Conservation (phyloP, 257 asterid species). For the Verbena officinalis region DNA sequence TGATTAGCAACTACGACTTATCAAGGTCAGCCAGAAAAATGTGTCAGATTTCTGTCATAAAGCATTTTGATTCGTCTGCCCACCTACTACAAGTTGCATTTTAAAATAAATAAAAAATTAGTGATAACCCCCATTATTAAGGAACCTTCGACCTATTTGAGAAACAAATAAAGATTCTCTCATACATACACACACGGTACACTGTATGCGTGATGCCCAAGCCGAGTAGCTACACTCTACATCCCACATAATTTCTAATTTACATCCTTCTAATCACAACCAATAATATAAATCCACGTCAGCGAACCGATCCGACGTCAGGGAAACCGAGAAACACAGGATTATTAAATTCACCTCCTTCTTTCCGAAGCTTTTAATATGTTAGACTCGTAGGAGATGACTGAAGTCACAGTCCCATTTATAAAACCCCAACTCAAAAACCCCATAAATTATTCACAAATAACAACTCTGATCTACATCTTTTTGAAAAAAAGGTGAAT, state of each 20-base stretch:
- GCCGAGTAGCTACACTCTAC: conserved; percentile 24
- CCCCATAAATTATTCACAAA: not conserved
- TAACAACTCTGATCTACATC: not conserved
- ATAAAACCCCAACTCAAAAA: not conserved
- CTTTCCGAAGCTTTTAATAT: conserved; percentile 5
- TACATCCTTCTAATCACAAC: not conserved
- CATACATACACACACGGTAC: not conserved
- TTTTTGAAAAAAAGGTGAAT: not conserved
- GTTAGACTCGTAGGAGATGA: not conserved
- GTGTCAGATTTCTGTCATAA: too few relatives aligned
- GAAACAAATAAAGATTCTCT: not conserved
- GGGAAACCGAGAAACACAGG: not conserved
- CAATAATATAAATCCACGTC: not conserved
- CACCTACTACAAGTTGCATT: too few relatives aligned
- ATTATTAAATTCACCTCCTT: conserved; percentile 14
- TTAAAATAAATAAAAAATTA: too few relatives aligned
- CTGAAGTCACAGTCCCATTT: not conserved
- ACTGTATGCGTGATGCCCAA: conserved; percentile 42
- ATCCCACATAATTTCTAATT: not conserved
- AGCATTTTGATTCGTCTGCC: too few relatives aligned
- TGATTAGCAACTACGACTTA: too few relatives aligned
- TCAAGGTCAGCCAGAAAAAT: too few relatives aligned
- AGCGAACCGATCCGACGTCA: not conserved
- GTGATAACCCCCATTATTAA: too few relatives aligned
- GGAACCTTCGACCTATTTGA: too few relatives aligned